Base-by-base conservation (phyloP, 345 rosid species). In the Citrus inodora region DNA sequence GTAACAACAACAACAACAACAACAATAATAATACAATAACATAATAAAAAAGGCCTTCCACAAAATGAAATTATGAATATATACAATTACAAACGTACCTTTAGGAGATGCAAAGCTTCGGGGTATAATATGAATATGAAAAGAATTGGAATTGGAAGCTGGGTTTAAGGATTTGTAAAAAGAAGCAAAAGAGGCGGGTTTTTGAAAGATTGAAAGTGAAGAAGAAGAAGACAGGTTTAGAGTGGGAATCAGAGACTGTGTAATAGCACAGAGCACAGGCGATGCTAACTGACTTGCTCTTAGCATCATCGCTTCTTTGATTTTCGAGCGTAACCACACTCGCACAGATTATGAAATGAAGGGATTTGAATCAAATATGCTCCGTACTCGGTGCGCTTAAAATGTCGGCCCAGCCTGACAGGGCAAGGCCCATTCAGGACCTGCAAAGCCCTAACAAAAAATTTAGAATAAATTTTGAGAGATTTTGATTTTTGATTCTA, bases 131-230 rank as follows among this genome's bases (percentile, higher is more conserved):
- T 7, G 22, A 17, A 53, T 53, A 17, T 17, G 58, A 53, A 53
- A 53, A 53, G 58, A 46, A 46, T 3, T 46, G 17, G 51, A 46
- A 46, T 1, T 13, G 17, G 51, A 53, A 53, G 58, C 19, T 79
- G 71, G 81, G 5, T 14, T 28, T 40, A 79, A 75, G 73, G 80
- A 46, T 27, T 70, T 80, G 74, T 35, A 83, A 73, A 73, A 70
- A 70, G 86, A 82, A 76, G 89, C 69, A 66, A 81, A 80, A 17
- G 79, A 27, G 19, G 92, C 82, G 85, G 83, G 76, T 67, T 79
- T 79, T 72, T 40, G 85, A 73, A 66, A 60, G 61, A 37, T 53
- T 21, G 87, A 65, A 82, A 79, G 78, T 28, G 70, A 48, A 67
- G 89, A 84, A 46, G 86, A 53, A 51, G 56, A 51, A 53, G 22